Percentiles rank a stretch among this genome's conserved stretches.
These are phyloP conservation scores for Dichomitus squalens DNA, from an alignment of 1,284 basidiomycete species.

Conservation along the genomic window DNA sequence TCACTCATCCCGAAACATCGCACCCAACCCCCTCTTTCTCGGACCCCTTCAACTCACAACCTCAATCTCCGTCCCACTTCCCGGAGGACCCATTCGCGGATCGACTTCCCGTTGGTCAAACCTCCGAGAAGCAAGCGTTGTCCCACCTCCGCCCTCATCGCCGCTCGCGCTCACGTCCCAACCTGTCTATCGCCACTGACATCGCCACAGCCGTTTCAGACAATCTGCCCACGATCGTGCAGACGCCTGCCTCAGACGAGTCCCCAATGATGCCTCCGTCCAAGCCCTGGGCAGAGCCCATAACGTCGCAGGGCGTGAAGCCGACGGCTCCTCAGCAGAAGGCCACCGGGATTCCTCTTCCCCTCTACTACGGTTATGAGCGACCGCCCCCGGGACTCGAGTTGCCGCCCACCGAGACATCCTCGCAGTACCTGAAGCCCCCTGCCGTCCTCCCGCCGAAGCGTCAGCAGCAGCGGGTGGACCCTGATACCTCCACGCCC, in stretches of 20 bases:
- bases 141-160: not conserved
- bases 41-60: not conserved
- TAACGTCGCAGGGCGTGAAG: conserved; percentile 32
- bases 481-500: conserved; percentile 37
- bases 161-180: conserved; percentile 32
- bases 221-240: conserved; percentile 38
- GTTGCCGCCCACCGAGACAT: conserved; percentile 5
- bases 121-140: not conserved
- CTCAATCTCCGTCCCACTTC: not conserved
- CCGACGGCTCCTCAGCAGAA: conserved; percentile 23
- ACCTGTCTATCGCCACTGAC: conserved; percentile 48
- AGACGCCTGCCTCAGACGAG: conserved; percentile 42
- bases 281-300: conserved; percentile 39
- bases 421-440: conserved; percentile 19
- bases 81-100: conserved; percentile 1
- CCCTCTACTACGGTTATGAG: conserved; percentile 40
- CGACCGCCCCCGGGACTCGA: conserved; percentile 1
- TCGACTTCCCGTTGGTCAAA: conserved; percentile 2
- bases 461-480: conserved; percentile 14
- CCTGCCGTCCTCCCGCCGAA: conserved; percentile 30
- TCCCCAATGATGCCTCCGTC: conserved; percentile 37
- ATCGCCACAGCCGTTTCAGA: conserved; percentile 29
- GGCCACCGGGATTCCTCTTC: conserved; percentile 44
- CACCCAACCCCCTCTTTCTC: not conserved
- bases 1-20: not conserved